Evolutionary conservation across 495 filamentous ascomycete species (phyloP), one percentile per base, ranked within the genome.

Genomic region (Xylaria curta): DNA sequence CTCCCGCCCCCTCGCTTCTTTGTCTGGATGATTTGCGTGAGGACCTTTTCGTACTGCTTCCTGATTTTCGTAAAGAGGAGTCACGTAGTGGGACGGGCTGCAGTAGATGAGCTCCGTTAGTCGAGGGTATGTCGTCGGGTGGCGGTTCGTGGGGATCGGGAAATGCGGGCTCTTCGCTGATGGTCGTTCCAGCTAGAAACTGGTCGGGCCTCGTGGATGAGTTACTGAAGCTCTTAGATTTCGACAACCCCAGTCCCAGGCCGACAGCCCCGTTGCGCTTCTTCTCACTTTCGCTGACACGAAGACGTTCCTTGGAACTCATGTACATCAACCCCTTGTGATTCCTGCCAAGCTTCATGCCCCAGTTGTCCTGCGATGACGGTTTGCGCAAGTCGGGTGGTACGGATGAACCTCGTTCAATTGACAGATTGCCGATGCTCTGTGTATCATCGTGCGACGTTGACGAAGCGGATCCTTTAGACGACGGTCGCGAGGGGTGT

Each of bases 21-120:
- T 83, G 79, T 33, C 76, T 75, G 7, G 78, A 78, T 1, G 73
- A 77, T 65, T 80, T 78, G 13, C 78, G 78, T 1, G 83, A 85
- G 0, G 82, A 81, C 69, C 84, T 72, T 76, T 80, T 85, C 21
- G 76, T 77, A 67, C 71, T 80, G 8, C 76, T 72, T 13, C 81
- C 80, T 1, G 83, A 85, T 72, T 91, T 91, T 51, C 90, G 83
- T 49, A 93, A 76, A 8, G 90, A 93, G 1, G 91, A 93, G 61
- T 92, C 91, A 66, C 91, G 84, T 4, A 86, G 83, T 6, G 91
- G 91, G 60, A 94, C 92, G 12, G 86, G 79, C 72, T 78, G 86
- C 61, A 81, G 79, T 49, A 59, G 71, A 66, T 58, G 75, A 47
- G 46, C 66, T 51, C 53, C 53, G 74, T 72, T 76, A 24, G 69